Percentiles rank a stretch among this genome's conserved stretches.
phyloP scores from a whole-genome alignment of 345 rosid genomes.

The Murraya koenigii region DNA sequence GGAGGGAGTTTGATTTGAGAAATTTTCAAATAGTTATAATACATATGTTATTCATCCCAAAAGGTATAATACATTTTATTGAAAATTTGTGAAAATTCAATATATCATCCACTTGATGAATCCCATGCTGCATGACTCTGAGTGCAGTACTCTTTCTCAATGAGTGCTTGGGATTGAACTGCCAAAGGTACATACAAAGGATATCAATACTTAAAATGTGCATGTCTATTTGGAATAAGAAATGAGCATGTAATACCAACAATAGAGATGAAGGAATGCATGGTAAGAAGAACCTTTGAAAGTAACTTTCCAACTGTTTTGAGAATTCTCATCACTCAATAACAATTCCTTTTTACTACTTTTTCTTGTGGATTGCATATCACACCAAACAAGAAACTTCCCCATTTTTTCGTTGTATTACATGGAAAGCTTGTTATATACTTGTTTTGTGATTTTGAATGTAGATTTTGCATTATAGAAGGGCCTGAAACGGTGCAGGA shows the following conservation, averaged over 20 bases:
- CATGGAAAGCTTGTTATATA: not conserved
- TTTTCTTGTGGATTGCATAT: not conserved
- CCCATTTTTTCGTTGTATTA: not conserved
- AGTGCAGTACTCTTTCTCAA: not conserved
- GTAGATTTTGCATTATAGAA: constrained; percentile 96
- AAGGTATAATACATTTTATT: not conserved
- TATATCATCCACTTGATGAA: not conserved
- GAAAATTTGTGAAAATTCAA: not conserved
- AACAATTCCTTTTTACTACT: not conserved
- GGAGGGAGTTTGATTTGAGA: not conserved
- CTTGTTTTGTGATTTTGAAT: constrained; percentile 7
- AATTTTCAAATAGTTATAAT: not conserved
- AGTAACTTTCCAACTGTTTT: not conserved
- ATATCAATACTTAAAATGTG: not conserved
- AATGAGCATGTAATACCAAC: not conserved
- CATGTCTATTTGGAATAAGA: not conserved
- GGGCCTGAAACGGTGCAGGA: constrained; percentile 96
- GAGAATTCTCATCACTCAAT: not conserved
- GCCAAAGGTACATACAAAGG: not conserved
- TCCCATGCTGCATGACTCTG: not conserved
- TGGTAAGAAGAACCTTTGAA: not conserved
- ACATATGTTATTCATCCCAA: not conserved
- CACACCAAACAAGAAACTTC: not conserved
- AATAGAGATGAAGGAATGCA: not conserved
- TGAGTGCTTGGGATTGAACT: not conserved